A percentile compares a stretch with the other conserved stretches of the same genome.
These are phyloP conservation scores for Fusarium proliferatum DNA, from an alignment of 2,329 filamentous ascomycete genomes.

Conservation along the genomic window DNA sequence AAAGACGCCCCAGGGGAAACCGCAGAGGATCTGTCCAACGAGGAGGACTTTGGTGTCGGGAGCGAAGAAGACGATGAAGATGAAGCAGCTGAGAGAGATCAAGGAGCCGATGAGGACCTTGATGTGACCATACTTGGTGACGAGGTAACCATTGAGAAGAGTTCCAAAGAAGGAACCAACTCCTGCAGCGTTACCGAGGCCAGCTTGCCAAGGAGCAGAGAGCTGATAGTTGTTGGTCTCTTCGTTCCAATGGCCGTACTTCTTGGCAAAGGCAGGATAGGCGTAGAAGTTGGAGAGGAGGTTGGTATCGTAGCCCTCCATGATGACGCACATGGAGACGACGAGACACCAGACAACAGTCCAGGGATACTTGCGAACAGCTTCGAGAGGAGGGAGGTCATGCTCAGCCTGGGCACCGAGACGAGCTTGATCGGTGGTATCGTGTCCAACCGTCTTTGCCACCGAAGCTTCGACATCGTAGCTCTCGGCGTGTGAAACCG, in stretches of 20 bases:
- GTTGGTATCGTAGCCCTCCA: slow-evolving; percentile 56
- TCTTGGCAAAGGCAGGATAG: slow-evolving; percentile 46
- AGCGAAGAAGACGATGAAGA: slow-evolving; percentile 61
- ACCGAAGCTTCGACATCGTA: slow-evolving; percentile 14
- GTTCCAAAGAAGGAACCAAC: slow-evolving; percentile 62
- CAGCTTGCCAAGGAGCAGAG: slow-evolving; percentile 62
- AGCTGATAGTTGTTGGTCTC: slow-evolving; percentile 51
- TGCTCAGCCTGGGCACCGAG: slow-evolving; percentile 40
- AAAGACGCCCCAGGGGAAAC: slow-evolving; percentile 59
- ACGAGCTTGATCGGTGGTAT: slow-evolving; percentile 24
- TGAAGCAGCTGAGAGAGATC: slow-evolving; percentile 52
- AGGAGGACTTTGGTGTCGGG: slow-evolving; percentile 52
- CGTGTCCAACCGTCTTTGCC: neutral
- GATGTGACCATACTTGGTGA: slow-evolving; percentile 57
- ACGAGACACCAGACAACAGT: slow-evolving; percentile 53
- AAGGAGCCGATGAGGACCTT: slow-evolving; percentile 58
- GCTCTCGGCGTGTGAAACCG: slow-evolving; percentile 20
- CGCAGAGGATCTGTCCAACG: slow-evolving; percentile 57
- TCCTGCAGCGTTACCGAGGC: slow-evolving; percentile 55
- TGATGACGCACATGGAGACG: slow-evolving; percentile 54
- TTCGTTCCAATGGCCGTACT: slow-evolving; percentile 47
- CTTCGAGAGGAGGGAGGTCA: slow-evolving; percentile 42
- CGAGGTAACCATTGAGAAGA: slow-evolving; percentile 58
- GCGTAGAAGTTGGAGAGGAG: slow-evolving; percentile 53
- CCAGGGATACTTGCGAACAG: slow-evolving; percentile 48